phyloP scores from a whole-genome alignment of 306 rosid species.

The Prunus campanulata region DNA sequence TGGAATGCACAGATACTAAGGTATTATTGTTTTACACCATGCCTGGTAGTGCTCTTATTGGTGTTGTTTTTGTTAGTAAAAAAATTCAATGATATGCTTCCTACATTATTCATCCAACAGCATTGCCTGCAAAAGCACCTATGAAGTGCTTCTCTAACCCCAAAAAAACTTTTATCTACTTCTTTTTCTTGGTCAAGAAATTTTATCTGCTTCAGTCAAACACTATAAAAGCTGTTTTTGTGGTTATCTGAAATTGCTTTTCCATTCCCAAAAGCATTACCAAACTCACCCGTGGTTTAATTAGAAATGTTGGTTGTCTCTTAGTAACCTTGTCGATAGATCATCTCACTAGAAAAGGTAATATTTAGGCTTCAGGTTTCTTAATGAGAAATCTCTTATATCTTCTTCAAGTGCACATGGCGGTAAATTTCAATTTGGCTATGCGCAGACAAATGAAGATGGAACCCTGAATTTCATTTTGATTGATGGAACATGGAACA shows the following conservation, averaged over 20 bases:
- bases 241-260: not conserved
- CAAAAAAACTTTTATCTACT: not conserved
- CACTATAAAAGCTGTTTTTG: not conserved
- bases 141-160: not conserved
- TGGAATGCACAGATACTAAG: slow-evolving; percentile 34
- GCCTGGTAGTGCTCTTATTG: not conserved
- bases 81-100: not conserved
- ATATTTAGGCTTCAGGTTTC: slow-evolving; percentile 24
- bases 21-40: slow-evolving; percentile 27
- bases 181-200: too few relatives aligned
- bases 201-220: not conserved
- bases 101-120: not conserved
- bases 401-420: slow-evolving; percentile 29
- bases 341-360: not conserved
- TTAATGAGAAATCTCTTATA: slow-evolving; percentile 13
- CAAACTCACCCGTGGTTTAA: not conserved
- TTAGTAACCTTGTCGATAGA: not conserved
- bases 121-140: not conserved
- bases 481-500: slow-evolving; percentile 99
- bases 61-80: not conserved
- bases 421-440: slow-evolving; percentile 35
- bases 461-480: slow-evolving; percentile 68
- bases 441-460: slow-evolving; percentile 58
- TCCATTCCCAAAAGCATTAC: not conserved
- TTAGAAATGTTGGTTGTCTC: not conserved